Evolutionary conservation across 768 basidiomycete species (phyloP).

Genomic region (Tulasnella sp.): DNA sequence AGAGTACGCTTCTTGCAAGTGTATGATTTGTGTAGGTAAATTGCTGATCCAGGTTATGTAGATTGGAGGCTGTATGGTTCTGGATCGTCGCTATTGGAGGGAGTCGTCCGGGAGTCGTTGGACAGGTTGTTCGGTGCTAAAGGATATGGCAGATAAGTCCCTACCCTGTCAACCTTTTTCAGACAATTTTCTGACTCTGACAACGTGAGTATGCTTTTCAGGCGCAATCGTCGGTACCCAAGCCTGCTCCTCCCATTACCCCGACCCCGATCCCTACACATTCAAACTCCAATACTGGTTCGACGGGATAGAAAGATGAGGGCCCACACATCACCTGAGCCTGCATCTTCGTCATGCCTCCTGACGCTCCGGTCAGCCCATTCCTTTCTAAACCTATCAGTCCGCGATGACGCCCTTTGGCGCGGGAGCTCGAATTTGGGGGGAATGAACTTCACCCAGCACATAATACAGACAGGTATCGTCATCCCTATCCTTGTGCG

Average conservation of each 20-base stretch:
- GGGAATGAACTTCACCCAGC: conserved; percentile 61
- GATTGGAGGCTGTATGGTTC: conserved; percentile 61
- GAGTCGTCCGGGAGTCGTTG: conserved; percentile 52
- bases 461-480: conserved; percentile 43
- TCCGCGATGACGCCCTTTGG: conserved; percentile 71
- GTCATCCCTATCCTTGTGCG: background rate
- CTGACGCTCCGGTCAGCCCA: background rate
- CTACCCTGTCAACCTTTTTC: background rate
- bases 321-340: background rate
- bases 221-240: conserved; percentile 68
- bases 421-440: conserved; percentile 57
- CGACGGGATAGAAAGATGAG: conserved; percentile 24
- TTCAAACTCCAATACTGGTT: conserved; percentile 78
- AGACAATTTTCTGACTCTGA: too few relatives aligned
- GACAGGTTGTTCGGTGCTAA: conserved; percentile 57
- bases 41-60: too few relatives aligned
- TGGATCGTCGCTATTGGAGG: conserved; percentile 61
- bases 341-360: background rate
- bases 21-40: too few relatives aligned
- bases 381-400: background rate
- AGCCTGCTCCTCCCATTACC: conserved; percentile 72
- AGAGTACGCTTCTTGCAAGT: too few relatives aligned
- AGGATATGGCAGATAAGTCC: conserved; percentile 44
- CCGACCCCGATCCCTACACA: conserved; percentile 51
- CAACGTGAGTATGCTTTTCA: background rate